Base-by-base conservation (phyloP, 1,284 basidiomycete species). In the Apiotrichum gamsii region DNA sequence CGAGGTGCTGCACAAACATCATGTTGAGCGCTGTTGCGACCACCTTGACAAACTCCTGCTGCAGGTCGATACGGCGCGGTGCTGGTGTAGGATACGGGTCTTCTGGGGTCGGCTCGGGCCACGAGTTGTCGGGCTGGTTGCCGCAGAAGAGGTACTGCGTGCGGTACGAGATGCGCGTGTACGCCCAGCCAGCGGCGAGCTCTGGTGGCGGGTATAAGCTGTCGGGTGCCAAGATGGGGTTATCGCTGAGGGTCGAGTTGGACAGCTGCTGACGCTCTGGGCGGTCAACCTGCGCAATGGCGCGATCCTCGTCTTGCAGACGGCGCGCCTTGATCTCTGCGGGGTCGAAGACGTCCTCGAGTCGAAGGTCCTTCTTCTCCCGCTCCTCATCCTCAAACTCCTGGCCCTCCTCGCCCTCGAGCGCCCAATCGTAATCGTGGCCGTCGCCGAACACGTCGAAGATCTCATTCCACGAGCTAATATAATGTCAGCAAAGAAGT, bases 371-470 rank as follows among this genome's bases (percentile, higher is more conserved):
- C 49, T 70, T 43, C 78, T 78, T 69, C 29, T 75, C 73, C 21
- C 83, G 82, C 29, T 85, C 81, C 4, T 74, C 70, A 3, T 74
- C 70, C 30, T 91, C 89, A 9, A 80, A 81, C 40, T 78, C 84
- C 51, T 95, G 51, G 5, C 59, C 64, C 30, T 74, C 73, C 37
- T 94, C 90, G 10, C 80, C 84, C 35, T 77, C 83, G 45, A 97
- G 72, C 2, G 93, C 93, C 87, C 89, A 95, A 59, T 90, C 90
- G 64, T 94, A 99, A 58, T 98, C 94, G 61, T 87, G 84, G 16
- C 95, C 95, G 59, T 95, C 89, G 30, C 95, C 95, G 64, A 98
- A 98, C 10, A 98, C 90, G 55, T 93, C 94, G 55, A 87, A 86
- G 39, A 98, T 87, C 73, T 97, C 95, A 51, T 90, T 86, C 90